Conservation (phyloP, 352 stramenopile species). For the Pythium phragmiticola region DNA sequence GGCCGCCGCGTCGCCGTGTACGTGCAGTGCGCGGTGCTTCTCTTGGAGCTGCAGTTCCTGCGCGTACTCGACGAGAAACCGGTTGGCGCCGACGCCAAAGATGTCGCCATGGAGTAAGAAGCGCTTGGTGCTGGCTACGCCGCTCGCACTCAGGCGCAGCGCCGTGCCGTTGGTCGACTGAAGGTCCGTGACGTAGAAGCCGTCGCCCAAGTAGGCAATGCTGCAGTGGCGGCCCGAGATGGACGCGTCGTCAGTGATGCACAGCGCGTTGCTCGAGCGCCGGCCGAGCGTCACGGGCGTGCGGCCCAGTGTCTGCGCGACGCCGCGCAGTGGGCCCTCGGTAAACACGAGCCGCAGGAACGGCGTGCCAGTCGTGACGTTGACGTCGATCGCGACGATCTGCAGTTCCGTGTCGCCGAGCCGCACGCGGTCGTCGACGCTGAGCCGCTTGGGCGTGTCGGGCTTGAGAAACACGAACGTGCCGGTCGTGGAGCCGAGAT, state of each 20-base stretch:
- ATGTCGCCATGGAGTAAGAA: slow-evolving; percentile 78
- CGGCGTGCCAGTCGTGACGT: slow-evolving; percentile 60
- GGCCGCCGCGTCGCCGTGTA: neutral
- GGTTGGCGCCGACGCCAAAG: slow-evolving; percentile 82
- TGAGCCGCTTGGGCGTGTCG: slow-evolving; percentile 64
- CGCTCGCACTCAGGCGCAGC: slow-evolving; percentile 62
- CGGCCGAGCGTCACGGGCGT: slow-evolving; percentile 74
- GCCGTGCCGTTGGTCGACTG: slow-evolving; percentile 83
- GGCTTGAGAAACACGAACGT: slow-evolving; percentile 82
- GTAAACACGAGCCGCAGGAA: slow-evolving; percentile 79
- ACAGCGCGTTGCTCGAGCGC: slow-evolving; percentile 73
- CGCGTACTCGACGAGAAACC: slow-evolving; percentile 82
- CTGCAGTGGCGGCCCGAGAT: slow-evolving; percentile 76
- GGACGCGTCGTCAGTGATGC: slow-evolving; percentile 79
- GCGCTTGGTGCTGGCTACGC: slow-evolving; percentile 50
- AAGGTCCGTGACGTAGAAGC: slow-evolving; percentile 86
- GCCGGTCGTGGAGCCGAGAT: slow-evolving; percentile 75
- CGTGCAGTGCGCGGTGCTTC: slow-evolving; percentile 11
- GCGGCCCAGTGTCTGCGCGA: slow-evolving; percentile 75
- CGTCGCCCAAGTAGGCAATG: slow-evolving; percentile 70
- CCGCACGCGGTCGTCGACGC: slow-evolving; percentile 69
- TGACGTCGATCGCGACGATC: slow-evolving; percentile 71
- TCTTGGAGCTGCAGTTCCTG: slow-evolving; percentile 45
- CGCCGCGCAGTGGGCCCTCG: slow-evolving; percentile 62
- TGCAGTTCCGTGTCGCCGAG: slow-evolving; percentile 82